Percentiles rank a stretch among this genome's conserved stretches.
These are phyloP conservation scores for Monascus ruber DNA, from an alignment of 2,329 filamentous ascomycete genomes.

Conservation along the genomic window DNA sequence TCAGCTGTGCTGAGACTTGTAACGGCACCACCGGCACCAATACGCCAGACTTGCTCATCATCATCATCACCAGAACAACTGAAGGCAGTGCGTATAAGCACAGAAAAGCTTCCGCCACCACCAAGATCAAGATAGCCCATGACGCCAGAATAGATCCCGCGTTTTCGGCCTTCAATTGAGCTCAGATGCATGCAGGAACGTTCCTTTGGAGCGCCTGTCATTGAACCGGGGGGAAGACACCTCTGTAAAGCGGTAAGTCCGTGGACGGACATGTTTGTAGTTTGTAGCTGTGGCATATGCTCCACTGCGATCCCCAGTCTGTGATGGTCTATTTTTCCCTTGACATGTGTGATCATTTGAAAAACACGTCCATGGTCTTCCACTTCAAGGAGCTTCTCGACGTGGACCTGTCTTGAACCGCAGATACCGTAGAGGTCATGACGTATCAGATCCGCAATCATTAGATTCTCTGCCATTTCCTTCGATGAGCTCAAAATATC, in stretches of 20 bases:
- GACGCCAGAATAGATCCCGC: slow-evolving; percentile 77
- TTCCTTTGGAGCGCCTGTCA: slow-evolving; percentile 95
- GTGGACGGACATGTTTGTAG: slow-evolving; percentile 23
- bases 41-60: slow-evolving; percentile 49
- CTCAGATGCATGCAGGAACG: slow-evolving; percentile 74
- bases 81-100: slow-evolving; percentile 76
- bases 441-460: slow-evolving; percentile 95
- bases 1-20: slow-evolving; percentile 70
- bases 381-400: slow-evolving; percentile 69
- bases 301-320: slow-evolving; percentile 20
- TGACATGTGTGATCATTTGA: slow-evolving; percentile 80
- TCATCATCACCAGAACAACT: slow-evolving; percentile 18
- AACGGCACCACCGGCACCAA: slow-evolving; percentile 84
- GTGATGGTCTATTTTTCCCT: slow-evolving; percentile 42
- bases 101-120: slow-evolving; percentile 79
- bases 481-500: slow-evolving; percentile 67
- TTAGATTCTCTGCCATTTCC: slow-evolving; percentile 89
- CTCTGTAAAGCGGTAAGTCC: slow-evolving; percentile 67
- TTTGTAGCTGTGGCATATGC: slow-evolving; percentile 17
- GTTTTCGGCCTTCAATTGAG: slow-evolving; percentile 50
- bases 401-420: slow-evolving; percentile 59
- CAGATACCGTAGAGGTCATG: slow-evolving; percentile 85
- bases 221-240: slow-evolving; percentile 77
- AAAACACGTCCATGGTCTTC: slow-evolving; percentile 88
- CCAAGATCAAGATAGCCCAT: slow-evolving; percentile 82